phyloP scores from a whole-genome alignment of 305 asterid species.

The Fraxinus albicans region DNA sequence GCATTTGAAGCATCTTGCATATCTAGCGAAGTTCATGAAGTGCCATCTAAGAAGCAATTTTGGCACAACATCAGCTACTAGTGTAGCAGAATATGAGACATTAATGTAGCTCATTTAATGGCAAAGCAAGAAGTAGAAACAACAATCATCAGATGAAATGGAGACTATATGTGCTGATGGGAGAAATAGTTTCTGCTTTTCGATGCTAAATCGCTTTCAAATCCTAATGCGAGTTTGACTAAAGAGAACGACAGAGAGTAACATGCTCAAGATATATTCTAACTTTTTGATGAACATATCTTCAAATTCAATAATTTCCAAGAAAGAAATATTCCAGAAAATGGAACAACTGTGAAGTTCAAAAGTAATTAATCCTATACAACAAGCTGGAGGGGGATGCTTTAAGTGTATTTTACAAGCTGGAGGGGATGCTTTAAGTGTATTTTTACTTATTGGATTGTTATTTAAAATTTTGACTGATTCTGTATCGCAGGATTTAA shows the following conservation, averaged over 20 bases:
- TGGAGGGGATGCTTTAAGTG: too few relatives aligned
- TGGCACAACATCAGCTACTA: not conserved
- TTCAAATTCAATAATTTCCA: too few relatives aligned
- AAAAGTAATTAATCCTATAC: too few relatives aligned
- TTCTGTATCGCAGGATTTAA: not conserved
- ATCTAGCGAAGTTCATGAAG: not conserved
- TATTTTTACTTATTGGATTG: too few relatives aligned
- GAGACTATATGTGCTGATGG: not conserved
- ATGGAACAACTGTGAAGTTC: too few relatives aligned
- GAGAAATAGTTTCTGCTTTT: not conserved
- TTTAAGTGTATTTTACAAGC: too few relatives aligned
- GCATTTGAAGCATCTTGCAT: too few relatives aligned
- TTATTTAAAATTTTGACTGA: too few relatives aligned
- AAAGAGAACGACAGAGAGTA: not conserved
- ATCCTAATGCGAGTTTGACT: not conserved
- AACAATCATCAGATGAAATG: not conserved
- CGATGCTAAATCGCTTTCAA: not conserved
- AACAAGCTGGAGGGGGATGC: too few relatives aligned
- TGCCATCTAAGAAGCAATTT: conserved; percentile 25
- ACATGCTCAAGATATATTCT: not conserved
- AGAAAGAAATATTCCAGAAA: too few relatives aligned
- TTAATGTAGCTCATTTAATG: not conserved
- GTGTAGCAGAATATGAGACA: conserved; percentile 1
- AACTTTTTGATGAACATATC: not conserved
- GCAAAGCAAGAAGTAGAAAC: not conserved